Evolutionary conservation across 352 stramenopile species (phyloP).

Genomic region (Pilasporangium apinafurcum): DNA sequence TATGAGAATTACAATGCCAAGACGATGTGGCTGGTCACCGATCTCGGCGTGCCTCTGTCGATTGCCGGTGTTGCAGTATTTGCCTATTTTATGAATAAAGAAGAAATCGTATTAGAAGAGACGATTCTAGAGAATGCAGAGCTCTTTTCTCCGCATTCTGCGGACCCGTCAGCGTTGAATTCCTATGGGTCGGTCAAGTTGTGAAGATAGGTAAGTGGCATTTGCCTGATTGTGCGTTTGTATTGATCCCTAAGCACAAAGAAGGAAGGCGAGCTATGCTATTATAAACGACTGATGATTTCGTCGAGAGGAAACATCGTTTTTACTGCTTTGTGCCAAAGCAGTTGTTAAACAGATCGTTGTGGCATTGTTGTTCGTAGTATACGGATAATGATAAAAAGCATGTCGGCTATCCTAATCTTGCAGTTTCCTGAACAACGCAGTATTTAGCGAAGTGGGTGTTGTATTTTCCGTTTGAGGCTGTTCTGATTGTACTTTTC

Average conservation of each 20-base stretch:
- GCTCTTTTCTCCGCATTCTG: constrained; percentile 55
- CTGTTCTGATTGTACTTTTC: too few species aligned
- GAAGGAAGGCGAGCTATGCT: not conserved
- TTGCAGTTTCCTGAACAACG: too few species aligned
- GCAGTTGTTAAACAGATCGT: too few species aligned
- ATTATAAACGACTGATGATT: too few species aligned
- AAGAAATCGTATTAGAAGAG: constrained; percentile 16
- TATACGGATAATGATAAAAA: too few species aligned
- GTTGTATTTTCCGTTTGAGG: not conserved
- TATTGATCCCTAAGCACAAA: not conserved
- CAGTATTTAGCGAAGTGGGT: not conserved
- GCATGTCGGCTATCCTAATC: too few species aligned
- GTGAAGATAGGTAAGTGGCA: constrained; percentile 1
- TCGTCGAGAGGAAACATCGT: not conserved
- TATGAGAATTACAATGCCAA: constrained; percentile 62
- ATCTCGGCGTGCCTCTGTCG: constrained; percentile 59
- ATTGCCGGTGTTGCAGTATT: constrained; percentile 48
- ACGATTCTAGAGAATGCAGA: constrained; percentile 45
- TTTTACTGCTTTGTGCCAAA: too few species aligned
- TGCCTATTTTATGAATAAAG: constrained; percentile 47
- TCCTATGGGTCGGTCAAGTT: constrained; percentile 6
- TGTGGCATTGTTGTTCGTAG: too few species aligned
- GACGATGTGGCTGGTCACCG: constrained; percentile 64
- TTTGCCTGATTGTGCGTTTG: not conserved
- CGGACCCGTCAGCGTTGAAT: constrained; percentile 31